Evolutionary conservation across 495 filamentous ascomycete species (phyloP).

Genomic region (Pyrenula aspistea): DNA sequence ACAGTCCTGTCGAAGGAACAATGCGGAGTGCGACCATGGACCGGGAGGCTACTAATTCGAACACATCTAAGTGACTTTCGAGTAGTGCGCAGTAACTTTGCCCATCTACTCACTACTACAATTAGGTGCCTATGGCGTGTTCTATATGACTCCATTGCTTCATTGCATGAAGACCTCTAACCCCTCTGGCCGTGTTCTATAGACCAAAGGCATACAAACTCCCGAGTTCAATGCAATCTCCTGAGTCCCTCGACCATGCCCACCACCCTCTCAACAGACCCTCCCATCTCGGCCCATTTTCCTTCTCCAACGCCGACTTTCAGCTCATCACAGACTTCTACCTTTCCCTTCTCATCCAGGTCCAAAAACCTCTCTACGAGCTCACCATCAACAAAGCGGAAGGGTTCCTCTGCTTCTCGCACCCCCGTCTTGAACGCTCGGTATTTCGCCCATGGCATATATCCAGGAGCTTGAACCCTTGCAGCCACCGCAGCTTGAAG

Average conservation of each 20-base stretch:
- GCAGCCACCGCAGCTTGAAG: slow-evolving; percentile 63
- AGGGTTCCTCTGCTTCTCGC: slow-evolving; percentile 61
- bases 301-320: slow-evolving; percentile 24
- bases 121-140: too few species aligned
- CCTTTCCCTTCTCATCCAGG: slow-evolving; percentile 47
- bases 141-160: too few species aligned
- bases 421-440: slow-evolving; percentile 65
- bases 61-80: too few species aligned
- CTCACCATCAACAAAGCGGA: slow-evolving; percentile 86
- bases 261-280: slow-evolving; percentile 58
- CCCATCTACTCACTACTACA: too few species aligned
- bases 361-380: slow-evolving; percentile 78
- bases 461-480: slow-evolving; percentile 52
- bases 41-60: too few species aligned
- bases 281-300: slow-evolving; percentile 28
- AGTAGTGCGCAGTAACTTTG: too few species aligned
- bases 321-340: slow-evolving; percentile 49
- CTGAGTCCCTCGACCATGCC: slow-evolving; percentile 61
- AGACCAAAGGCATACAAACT: too few species aligned
- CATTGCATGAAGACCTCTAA: too few species aligned
- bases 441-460: slow-evolving; percentile 63
- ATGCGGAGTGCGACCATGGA: too few species aligned
- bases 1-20: too few species aligned
- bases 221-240: slow-evolving; percentile 43
- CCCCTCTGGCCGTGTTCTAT: too few species aligned